Evolutionary conservation across 345 rosid species (phyloP).

Genomic region (Geranium brycei): DNA sequence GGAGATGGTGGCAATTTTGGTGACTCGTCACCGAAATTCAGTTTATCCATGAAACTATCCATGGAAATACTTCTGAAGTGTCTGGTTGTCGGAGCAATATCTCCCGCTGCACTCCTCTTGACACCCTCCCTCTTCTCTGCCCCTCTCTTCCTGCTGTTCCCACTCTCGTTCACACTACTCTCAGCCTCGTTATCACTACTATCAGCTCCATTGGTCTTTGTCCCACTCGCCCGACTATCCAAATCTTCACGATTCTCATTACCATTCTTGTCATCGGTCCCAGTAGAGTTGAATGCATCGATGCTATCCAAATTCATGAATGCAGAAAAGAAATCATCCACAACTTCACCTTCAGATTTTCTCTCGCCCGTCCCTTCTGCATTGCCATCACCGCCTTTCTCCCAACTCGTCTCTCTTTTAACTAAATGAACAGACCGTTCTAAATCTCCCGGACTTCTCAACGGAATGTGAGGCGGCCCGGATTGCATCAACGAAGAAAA

Average conservation of each 20-base stretch:
- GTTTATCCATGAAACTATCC: slow-evolving; percentile 81
- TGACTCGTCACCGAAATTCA: slow-evolving; percentile 65
- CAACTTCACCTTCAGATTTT: slow-evolving; percentile 61
- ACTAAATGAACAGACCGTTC: slow-evolving; percentile 39
- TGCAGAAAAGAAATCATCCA: slow-evolving; percentile 85
- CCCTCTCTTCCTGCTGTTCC: slow-evolving; percentile 21
- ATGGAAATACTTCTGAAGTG: slow-evolving; percentile 89
- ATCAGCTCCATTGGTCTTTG: slow-evolving; percentile 69
- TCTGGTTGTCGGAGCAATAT: slow-evolving; percentile 53
- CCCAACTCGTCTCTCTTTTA: slow-evolving; percentile 43
- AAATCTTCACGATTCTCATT: slow-evolving; percentile 66
- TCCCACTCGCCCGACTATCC: slow-evolving; percentile 86
- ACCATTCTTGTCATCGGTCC: slow-evolving; percentile 58
- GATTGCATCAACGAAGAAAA: slow-evolving; percentile 41
- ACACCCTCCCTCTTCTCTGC: slow-evolving; percentile 56
- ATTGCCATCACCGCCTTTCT: slow-evolving; percentile 29
- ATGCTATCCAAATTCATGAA: slow-evolving; percentile 90
- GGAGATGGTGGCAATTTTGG: slow-evolving; percentile 76
- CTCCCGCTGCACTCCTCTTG: slow-evolving; percentile 71
- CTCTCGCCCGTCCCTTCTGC: slow-evolving; percentile 64
- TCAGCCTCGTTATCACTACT: slow-evolving; percentile 92
- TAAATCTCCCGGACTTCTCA: slow-evolving; percentile 28
- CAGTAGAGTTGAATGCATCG: slow-evolving; percentile 66
- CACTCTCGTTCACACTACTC: slow-evolving; percentile 67
- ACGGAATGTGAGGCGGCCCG: slow-evolving; percentile 47